Evolutionary conservation across 768 basidiomycete genomes (phyloP), one percentile per base, ranked within the genome.

Genomic region (Coprinellus micaceus): DNA sequence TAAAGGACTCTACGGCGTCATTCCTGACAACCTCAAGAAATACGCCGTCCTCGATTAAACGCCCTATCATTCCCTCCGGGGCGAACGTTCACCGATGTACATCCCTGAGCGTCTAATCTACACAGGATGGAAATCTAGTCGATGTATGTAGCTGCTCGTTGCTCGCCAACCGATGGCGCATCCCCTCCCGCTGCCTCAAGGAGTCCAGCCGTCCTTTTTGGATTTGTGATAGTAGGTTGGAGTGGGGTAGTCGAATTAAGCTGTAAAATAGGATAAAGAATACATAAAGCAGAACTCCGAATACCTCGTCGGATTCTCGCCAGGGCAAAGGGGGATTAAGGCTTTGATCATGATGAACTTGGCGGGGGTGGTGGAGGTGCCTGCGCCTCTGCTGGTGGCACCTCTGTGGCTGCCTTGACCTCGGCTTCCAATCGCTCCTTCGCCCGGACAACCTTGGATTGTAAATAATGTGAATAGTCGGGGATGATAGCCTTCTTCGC

Each of bases 401-500:
- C 24, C 15, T 33, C 28, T 13, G n/a, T 39, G 25, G 63, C 43
- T 41, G 60, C 55, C 54, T 77, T 72, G 25, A 68, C 57, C 77
- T 99, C 96, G 0, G 95, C 95, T 68, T 97, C 90, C 81, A 98
- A 86, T 73, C 97, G 85, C 74, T 98, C 94, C 53, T 86, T 82
- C 19, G 97, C 96, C 40, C 97, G 85, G 44, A 92, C 83, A n/a
- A 99, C 92, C 74, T 99, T 99, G 29, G 93, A 95, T 68, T 96
- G 95, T 12, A 98, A 78, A 71, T 98, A 98, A 71, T 94, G 91
- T 33, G 93, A 94, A 67, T 93, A 78, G 36, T 73, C 64, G 21
- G 78, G 78, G 11, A 52, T 44, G 25, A 72, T 61, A 4, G 72
- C 67, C 22, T 77, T 82, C 36, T 79, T 74, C 13, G 78, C 63